Evolutionary conservation across 176 grass and related monocot genomes (phyloP), one percentile per base, ranked within the genome.

Genomic region (Miscanthus lutarioriparius): DNA sequence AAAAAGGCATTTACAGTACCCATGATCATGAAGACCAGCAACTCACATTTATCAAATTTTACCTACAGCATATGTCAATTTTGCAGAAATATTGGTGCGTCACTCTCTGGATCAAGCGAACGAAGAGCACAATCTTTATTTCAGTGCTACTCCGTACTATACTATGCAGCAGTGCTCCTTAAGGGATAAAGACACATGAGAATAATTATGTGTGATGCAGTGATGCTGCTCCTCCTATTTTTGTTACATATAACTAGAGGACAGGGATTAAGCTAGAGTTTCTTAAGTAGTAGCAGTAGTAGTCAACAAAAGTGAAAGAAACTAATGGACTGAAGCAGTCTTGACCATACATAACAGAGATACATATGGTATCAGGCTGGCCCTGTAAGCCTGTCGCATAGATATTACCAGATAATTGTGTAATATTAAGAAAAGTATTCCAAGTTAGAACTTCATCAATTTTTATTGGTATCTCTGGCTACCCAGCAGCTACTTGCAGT

Each of bases 41-140:
- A 22, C 17, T 44, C 64, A 56, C 43, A 59, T 27, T 72, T 56
- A 69, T 77, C 35, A 85, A 77, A 76, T 8, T 38, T 67, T 64
- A 75, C 40, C 8, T 11, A 16, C 25, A 32, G 14, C 64, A 9
- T 22, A 77, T 65, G 41, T 65, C 0, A 22, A 72, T 17, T 72
- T 41, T 15, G 48, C 25, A 44, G 15, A 41, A 33, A 68, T 33
- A 72, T 77, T 51, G 39, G 33, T 40, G 72, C 33, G 10, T 27
- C 22, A 1, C 72, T 76, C 68, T 43, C 62, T 76, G 19, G 17
- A 72, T 37, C 15, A 47, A 32, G 28, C 3, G 20, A 74, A 49
- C 14, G 9, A 73, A 73, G 40, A 28, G 26, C 27, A 51, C 25
- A 48, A 51, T 51, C 41, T 28, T 28, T 43, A 47, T 73, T 25